Base-by-base conservation (phyloP, 192 early-diverging fungal genomes). In the Jimgerdemannia flammicorona region DNA sequence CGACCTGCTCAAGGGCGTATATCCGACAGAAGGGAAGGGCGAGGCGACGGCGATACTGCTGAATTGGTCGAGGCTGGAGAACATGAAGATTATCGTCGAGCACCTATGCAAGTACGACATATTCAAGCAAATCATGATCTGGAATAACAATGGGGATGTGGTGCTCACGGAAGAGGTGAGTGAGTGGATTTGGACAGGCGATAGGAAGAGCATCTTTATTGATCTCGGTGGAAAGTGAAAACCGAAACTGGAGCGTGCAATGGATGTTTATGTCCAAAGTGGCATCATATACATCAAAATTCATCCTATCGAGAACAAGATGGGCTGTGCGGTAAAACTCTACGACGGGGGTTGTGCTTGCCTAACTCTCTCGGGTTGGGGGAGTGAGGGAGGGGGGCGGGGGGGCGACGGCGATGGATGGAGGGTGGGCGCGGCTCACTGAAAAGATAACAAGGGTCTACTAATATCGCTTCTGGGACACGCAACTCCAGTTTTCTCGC, bases 71-170 rank as follows among this genome's bases (percentile, higher is more conserved):
- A 64, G 81, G 44, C 59, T 85, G 44, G 84, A 83, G 9, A 80
- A 76, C 17, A 41, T 89, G 9, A 80, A 83, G 70, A 77, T 83
- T 64, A 83, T 86, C 40, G 78, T 89, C 4, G 75, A 81, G 19
- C 77, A 86, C 40, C 68, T 87, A n/a, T 89, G 88, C 70, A 78
- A 81, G 40, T 84, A 87, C 67, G 74, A 81, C n/a, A 87, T 89
- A 83, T 89, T 89, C 77, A 80, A 84, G 65, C 80, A 78, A 44
- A 80, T 86, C 19, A 81, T 87, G 74, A 82, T 89, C 59, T 89
- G 88, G 88, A 85, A 86, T 64, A 84, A 89, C 73, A 80, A 89
- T 73, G 74, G 75, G 8, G 76, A 77, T 65, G 44, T 87, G 14
- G 79, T 81, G 72, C 54, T 85, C n/a, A 81, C 80, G 64, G 72